These are phyloP conservation scores for Micractinium conductrix DNA, from an alignment of 139 green algal species.

Conservation along the genomic window DNA sequence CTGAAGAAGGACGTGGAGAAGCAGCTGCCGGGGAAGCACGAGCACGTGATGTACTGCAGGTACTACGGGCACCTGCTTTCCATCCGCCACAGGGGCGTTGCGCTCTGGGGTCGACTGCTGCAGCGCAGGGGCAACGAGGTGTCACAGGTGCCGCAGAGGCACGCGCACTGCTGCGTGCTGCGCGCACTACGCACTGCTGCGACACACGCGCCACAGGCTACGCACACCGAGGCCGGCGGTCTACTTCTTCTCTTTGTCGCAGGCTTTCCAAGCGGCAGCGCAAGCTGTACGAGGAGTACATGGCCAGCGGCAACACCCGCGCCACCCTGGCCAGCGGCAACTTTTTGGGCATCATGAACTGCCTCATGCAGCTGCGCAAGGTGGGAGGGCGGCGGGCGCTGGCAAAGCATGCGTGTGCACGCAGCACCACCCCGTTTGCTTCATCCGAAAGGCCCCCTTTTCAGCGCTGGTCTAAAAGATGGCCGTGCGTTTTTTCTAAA, in stretches of 20 bases:
- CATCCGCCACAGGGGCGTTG: no score
- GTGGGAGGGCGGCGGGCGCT: slow-evolving; percentile 30
- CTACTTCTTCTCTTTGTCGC: background rate
- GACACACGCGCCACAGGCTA: no score
- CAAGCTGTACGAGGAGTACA: slow-evolving; percentile 98
- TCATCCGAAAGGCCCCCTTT: no score
- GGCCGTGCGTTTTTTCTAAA: no score
- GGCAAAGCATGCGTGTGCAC: no score
- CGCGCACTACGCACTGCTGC: no score
- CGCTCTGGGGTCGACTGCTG: background rate
- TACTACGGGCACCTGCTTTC: background rate
- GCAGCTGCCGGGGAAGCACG: slow-evolving; percentile 94
- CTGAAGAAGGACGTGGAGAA: slow-evolving; percentile 94
- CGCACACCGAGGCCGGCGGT: no score
- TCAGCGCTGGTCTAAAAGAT: no score
- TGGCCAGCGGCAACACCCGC: slow-evolving; percentile 77
- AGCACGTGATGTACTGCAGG: slow-evolving; percentile 90
- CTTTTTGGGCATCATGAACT: slow-evolving; percentile 96
- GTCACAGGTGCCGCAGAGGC: background rate
- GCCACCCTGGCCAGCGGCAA: slow-evolving; percentile 79
- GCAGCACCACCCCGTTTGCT: no score
- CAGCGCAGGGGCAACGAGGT: background rate
- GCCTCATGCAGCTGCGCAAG: slow-evolving; percentile 99
- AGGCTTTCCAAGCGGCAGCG: slow-evolving; percentile 78
- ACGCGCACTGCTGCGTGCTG: background rate